Conservation (phyloP, 345 rosid genomes). For the Bruguiera parviflora region DNA sequence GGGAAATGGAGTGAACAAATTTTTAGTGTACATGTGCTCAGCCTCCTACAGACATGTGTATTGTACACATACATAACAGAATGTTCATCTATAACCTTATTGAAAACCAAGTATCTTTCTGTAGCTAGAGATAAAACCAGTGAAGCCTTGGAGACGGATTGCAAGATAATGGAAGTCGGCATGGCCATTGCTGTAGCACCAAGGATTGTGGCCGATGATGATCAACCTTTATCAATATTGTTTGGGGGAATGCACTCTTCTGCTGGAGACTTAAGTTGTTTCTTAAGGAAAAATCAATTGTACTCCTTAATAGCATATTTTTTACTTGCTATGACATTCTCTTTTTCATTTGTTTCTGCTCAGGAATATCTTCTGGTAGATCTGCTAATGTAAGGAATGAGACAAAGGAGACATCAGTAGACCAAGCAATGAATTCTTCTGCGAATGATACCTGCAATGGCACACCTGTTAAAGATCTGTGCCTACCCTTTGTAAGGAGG, state of each 20-base stretch:
- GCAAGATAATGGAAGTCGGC: neutral
- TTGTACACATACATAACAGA: too few species aligned
- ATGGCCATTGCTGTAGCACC: neutral
- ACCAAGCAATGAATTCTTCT: neutral
- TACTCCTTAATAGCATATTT: neutral
- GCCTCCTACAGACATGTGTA: too few species aligned
- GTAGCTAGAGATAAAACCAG: conserved; percentile 11
- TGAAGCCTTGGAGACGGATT: conserved; percentile 16
- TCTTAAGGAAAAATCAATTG: neutral
- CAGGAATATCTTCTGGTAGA: neutral
- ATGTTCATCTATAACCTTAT: neutral
- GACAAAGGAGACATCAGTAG: neutral
- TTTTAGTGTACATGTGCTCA: too few species aligned
- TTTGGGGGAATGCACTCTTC: neutral
- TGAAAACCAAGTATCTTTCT: neutral
- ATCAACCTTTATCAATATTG: conserved; percentile 14
- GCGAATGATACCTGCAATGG: neutral
- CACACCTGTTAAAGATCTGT: neutral
- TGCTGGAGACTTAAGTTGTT: conserved; percentile 7
- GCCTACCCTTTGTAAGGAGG: conserved; percentile 19
- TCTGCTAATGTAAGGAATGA: neutral
- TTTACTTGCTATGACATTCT: neutral
- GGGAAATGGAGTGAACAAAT: too few species aligned
- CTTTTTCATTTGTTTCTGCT: neutral
- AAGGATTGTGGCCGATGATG: neutral